Evolutionary conservation across 225 moss, liverwort and hornwort species (phyloP).

Genomic region (Takakia lepidozioides): DNA sequence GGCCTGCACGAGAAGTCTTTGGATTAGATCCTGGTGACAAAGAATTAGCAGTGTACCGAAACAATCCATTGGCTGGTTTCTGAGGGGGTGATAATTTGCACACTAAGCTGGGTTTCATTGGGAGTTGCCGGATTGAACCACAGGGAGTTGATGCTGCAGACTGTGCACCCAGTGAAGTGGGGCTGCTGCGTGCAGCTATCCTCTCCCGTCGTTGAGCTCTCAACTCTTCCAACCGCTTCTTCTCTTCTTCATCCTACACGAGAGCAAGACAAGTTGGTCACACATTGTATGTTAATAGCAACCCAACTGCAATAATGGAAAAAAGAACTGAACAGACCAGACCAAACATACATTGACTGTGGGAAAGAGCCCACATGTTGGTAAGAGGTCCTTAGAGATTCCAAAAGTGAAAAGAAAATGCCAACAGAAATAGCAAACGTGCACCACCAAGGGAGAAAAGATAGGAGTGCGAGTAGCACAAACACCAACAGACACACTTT

Average conservation of each 20-base stretch:
- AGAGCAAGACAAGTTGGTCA: not conserved
- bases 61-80: constrained; percentile 18
- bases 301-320: too few species aligned
- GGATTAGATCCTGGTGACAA: constrained; percentile 23
- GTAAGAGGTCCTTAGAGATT: too few species aligned
- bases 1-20: constrained; percentile 31
- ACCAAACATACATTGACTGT: too few species aligned
- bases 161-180: constrained; percentile 33
- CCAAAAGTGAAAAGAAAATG: too few species aligned
- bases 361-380: too few species aligned
- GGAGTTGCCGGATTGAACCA: constrained; percentile 27
- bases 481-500: too few species aligned
- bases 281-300: too few species aligned
- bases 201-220: not conserved
- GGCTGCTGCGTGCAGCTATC: constrained; percentile 23
- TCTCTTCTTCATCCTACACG: not conserved
- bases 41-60: constrained; percentile 19
- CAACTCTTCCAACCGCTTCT: not conserved
- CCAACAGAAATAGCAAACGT: too few species aligned
- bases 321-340: too few species aligned
- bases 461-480: too few species aligned
- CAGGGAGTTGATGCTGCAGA: constrained; percentile 60
- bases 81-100: constrained; percentile 71
- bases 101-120: constrained; percentile 38
- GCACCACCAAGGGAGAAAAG: too few species aligned